Percentiles rank a stretch among this genome's conserved stretches.
phyloP scores from a whole-genome alignment of 805 yeast genomes.

The Suhomyces sp. region DNA sequence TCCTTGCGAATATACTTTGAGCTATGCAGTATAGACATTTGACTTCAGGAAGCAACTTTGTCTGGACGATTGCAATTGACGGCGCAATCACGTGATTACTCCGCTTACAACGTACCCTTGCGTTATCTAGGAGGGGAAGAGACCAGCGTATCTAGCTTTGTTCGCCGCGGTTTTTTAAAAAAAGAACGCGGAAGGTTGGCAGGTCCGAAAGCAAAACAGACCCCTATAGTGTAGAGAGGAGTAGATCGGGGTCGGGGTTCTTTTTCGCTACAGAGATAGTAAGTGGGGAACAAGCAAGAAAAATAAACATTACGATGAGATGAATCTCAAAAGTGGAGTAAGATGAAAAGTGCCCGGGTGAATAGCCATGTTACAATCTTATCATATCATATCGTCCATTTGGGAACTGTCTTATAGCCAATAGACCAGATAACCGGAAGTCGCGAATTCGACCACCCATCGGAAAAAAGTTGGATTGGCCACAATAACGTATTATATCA shows the following conservation, averaged over 20 bases:
- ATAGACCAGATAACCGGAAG: not conserved
- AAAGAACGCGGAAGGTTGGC: not conserved
- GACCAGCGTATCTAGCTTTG: not conserved
- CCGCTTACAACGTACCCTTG: not conserved
- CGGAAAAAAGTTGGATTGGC: not conserved
- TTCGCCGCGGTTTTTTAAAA: not conserved
- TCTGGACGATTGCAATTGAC: not conserved
- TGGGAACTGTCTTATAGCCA: not conserved
- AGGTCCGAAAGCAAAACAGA: not conserved
- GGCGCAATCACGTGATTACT: not conserved
- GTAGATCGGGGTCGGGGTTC: not conserved
- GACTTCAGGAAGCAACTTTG: no score
- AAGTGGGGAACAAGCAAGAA: not conserved
- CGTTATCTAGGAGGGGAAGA: not conserved
- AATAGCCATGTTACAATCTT: not conserved
- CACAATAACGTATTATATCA: not conserved
- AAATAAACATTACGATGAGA: not conserved
- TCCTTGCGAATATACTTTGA: not conserved
- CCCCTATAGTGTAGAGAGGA: not conserved
- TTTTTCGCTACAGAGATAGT: not conserved
- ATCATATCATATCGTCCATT: not conserved
- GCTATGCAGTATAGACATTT: not conserved
- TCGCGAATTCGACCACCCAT: not conserved
- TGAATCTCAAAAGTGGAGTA: not conserved
- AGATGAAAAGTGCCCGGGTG: not conserved